These are phyloP conservation scores for Solanum arcanum DNA, from an alignment of 257 asterid species.

Conservation along the genomic window DNA sequence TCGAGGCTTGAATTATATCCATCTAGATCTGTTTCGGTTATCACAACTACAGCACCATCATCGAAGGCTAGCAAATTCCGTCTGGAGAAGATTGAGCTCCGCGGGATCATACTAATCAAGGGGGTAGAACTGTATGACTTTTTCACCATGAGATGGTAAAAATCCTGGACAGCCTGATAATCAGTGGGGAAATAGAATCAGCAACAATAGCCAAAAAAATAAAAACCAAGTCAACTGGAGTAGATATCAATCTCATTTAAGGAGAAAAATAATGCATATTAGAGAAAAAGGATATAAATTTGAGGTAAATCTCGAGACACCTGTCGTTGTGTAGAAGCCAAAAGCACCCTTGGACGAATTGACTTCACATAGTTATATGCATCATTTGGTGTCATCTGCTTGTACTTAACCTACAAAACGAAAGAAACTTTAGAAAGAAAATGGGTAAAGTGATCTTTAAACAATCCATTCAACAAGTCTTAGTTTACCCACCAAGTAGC, in stretches of 20 bases:
- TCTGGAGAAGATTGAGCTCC: constrained; percentile 16
- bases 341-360: constrained; percentile 51
- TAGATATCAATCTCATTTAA: not conserved
- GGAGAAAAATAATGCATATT: not conserved
- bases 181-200: not conserved
- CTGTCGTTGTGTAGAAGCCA: constrained; percentile 53
- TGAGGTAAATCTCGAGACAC: constrained; percentile 6
- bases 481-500: constrained; percentile 28
- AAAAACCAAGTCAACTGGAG: not conserved
- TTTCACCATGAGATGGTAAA: constrained; percentile 19
- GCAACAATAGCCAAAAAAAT: not conserved
- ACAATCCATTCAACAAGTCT: not conserved
- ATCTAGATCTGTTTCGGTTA: constrained; percentile 40
- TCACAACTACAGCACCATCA: constrained; percentile 44
- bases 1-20: constrained; percentile 29
- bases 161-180: constrained; percentile 42
- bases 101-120: not conserved
- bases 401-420: constrained; percentile 35
- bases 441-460: not conserved
- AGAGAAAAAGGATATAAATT: not conserved
- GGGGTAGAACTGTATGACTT: constrained; percentile 3
- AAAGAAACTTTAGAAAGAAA: not conserved
- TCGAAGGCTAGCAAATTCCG: constrained; percentile 33
- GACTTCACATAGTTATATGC: constrained; percentile 57
- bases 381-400: constrained; percentile 51